Percentiles rank a stretch among this genome's conserved stretches.
These are phyloP conservation scores for Wickerhamomyces tratensis DNA, from an alignment of 805 yeast genomes.

Conservation along the genomic window DNA sequence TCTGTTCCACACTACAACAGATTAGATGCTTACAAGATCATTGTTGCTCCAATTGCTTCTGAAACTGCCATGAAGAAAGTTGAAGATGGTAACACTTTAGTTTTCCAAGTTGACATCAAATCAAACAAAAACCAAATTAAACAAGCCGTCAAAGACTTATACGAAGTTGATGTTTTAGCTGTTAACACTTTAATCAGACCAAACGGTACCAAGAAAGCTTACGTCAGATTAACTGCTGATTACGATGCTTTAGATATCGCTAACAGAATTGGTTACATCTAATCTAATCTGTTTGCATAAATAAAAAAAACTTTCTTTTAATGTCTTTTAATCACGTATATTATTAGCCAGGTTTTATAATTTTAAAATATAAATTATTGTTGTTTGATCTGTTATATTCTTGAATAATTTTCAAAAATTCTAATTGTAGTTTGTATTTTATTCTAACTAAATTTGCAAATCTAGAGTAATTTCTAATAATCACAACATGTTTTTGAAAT, in stretches of 20 bases:
- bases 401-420: too few species aligned
- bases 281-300: slow-evolving; percentile 23
- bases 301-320: too few species aligned
- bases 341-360: not conserved
- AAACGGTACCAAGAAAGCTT: slow-evolving; percentile 99
- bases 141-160: slow-evolving; percentile 95
- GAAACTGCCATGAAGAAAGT: slow-evolving; percentile 99
- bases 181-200: slow-evolving; percentile 98
- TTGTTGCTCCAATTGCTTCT: slow-evolving; percentile 91
- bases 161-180: slow-evolving; percentile 89
- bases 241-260: slow-evolving; percentile 99
- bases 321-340: not conserved
- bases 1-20: slow-evolving; percentile 97
- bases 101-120: slow-evolving; percentile 94
- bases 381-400: not conserved
- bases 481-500: too few species aligned
- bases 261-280: slow-evolving; percentile 99
- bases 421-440: too few species aligned
- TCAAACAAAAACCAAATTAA: slow-evolving; percentile 98
- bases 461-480: too few species aligned
- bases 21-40: slow-evolving; percentile 90
- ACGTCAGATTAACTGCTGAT: slow-evolving; percentile 97
- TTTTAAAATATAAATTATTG: not conserved
- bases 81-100: slow-evolving; percentile 98
- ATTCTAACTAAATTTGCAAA: too few species aligned